phyloP scores from a whole-genome alignment of 305 asterid species.

The Fraxinus floribunda region DNA sequence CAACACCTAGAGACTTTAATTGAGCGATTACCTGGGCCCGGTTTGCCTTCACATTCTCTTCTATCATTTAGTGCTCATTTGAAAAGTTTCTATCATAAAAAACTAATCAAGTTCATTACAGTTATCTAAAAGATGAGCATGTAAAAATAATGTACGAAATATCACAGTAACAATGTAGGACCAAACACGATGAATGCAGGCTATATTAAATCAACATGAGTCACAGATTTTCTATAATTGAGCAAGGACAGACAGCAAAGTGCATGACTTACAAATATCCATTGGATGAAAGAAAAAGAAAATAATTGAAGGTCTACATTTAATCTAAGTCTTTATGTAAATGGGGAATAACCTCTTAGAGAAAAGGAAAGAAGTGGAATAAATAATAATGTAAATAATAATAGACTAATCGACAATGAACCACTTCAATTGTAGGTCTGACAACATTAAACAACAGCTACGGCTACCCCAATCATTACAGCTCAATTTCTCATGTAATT shows the following conservation, averaged over 20 bases:
- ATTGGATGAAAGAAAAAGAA: not conserved
- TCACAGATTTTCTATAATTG: not conserved
- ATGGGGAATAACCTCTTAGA: not conserved
- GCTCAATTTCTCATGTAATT: not conserved
- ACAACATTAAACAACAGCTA: not conserved
- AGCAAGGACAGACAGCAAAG: not conserved
- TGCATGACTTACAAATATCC: not conserved
- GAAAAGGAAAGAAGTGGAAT: not conserved
- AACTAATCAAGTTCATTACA: not conserved
- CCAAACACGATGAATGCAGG: not conserved
- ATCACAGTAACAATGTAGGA: not conserved
- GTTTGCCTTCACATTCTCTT: slow-evolving; percentile 47
- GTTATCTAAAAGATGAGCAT: not conserved
- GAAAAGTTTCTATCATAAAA: not conserved
- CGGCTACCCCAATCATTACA: not conserved
- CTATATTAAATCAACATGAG: not conserved
- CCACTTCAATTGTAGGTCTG: not conserved
- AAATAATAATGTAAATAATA: not conserved
- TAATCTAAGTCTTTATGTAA: not conserved
- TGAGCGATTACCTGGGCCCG: slow-evolving; percentile 51
- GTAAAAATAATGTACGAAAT: not conserved
- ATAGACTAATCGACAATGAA: not conserved
- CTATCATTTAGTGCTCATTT: not conserved
- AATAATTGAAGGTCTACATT: not conserved
- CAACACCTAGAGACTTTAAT: slow-evolving; percentile 54